Conservation (phyloP, 306 rosid genomes). For the Oxytropis ochrocephala region DNA sequence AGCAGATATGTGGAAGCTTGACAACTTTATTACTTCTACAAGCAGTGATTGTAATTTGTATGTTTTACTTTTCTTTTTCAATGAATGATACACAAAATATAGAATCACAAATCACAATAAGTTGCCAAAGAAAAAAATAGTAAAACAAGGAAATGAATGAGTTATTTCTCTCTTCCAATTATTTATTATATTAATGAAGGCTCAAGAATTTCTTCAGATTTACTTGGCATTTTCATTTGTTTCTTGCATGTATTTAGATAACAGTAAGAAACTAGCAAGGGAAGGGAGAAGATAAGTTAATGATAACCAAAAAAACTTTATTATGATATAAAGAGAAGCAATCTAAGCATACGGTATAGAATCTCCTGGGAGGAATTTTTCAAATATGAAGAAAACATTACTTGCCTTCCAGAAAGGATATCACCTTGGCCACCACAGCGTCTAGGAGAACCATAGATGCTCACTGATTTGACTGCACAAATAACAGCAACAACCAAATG, state of each 20-base stretch:
- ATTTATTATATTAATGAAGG: not conserved
- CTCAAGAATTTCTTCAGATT: not conserved
- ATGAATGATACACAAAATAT: not conserved
- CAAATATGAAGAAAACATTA: not conserved
- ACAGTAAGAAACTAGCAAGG: not conserved
- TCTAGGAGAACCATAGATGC: conserved; percentile 82
- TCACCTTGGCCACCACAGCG: conserved; percentile 98
- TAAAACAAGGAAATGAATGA: not conserved
- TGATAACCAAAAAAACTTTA: not conserved
- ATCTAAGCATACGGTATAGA: not conserved
- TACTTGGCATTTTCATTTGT: not conserved
- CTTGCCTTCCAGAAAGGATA: conserved; percentile 96
- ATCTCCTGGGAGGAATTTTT: not conserved
- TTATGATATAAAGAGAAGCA: not conserved
- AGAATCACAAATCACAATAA: not conserved
- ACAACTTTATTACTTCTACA: not conserved
- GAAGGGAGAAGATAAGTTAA: not conserved
- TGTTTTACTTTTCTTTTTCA: not conserved
- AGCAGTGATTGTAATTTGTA: not conserved
- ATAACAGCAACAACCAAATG: conserved; percentile 8
- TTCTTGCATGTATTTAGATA: not conserved
- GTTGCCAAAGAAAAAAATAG: not conserved
- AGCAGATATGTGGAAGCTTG: not conserved
- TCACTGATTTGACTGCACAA: conserved; percentile 65
- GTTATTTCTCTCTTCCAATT: not conserved